Evolutionary conservation across 2,329 filamentous ascomycete species (phyloP), one percentile per base, ranked within the genome.

Genomic region (Bertia moriformis): DNA sequence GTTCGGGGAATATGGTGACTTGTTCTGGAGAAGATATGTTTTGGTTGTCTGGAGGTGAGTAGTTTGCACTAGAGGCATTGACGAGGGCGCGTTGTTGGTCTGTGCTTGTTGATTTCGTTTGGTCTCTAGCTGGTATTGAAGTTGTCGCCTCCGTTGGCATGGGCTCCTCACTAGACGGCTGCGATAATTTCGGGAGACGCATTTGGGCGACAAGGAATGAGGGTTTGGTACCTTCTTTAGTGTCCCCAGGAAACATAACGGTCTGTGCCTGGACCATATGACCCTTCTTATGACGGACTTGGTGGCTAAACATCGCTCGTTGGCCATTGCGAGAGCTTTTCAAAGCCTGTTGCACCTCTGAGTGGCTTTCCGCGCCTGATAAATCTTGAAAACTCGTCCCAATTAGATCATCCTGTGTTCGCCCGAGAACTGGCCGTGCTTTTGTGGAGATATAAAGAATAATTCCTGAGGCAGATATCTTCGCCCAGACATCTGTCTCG

Each of bases 141-240:
- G 32, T 18, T 13, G 7, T 17, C 7, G 15, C 7, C 10, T 12
- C 15, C 7, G 32, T 7, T 10, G 10, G 10, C 15, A 35, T 18
- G 15, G 7, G 7, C 7, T 35, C 32, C 7, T 35, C 32, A 17
- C 40, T 27, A 13, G 38, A 19, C 38, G 39, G 41, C 29, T 44
- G 42, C 15, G 52, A 50, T 10, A 15, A 35, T 35, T 17, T 10
- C 7, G 32, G 10, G 17, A 35, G 17, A 7, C 32, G 32, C 10
- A 35, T 13, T 18, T 35, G 32, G 12, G 32, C 32, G 15, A 35
- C 32, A 13, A 35, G 15, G 32, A 35, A 35, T 12, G 32, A 35
- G 7, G 32, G 32, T 35, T 17, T 35, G 10, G 12, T 18, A 7
- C 32, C 32, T 7, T 35, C 17, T 7, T 10, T 10, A 13, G 15